Conservation (phyloP, 2,329 filamentous ascomycete genomes). For the Fusarium incarnatum region DNA sequence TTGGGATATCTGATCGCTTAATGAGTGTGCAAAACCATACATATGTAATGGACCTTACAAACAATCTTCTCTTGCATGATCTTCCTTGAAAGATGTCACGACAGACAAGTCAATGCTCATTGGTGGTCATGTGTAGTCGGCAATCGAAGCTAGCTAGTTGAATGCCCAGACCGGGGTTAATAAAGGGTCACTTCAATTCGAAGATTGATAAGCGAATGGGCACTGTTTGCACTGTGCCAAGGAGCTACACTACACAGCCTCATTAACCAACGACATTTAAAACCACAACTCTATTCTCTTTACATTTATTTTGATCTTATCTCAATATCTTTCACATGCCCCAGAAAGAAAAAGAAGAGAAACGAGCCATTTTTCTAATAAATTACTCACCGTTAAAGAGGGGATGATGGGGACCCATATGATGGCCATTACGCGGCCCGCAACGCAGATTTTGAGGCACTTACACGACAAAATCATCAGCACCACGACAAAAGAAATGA, state of each 20-base stretch:
- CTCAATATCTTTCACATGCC: not conserved
- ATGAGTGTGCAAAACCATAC: too few relatives aligned
- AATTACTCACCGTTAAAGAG: conserved; percentile 12
- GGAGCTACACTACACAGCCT: conserved; percentile 30
- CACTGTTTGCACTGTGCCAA: not conserved
- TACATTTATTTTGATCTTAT: not conserved
- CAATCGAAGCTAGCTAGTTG: too few relatives aligned
- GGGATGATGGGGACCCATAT: conserved; percentile 27
- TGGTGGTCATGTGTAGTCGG: not conserved
- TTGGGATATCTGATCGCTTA: too few relatives aligned
- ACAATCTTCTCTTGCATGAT: not conserved
- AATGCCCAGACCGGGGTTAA: too few relatives aligned
- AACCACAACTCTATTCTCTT: not conserved
- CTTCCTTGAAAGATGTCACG: not conserved
- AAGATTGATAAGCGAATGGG: not conserved
- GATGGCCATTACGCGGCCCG: conserved; percentile 32
- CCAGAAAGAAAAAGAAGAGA: not conserved
- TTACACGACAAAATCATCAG: conserved; percentile 8
- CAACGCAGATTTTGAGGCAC: conserved; percentile 20
- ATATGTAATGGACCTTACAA: too few relatives aligned
- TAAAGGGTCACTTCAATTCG: too few relatives aligned
- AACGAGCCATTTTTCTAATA: conserved; percentile 7
- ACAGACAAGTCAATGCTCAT: not conserved
- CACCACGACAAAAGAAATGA: not conserved
- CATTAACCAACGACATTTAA: conserved; percentile 14